These are phyloP conservation scores for Ceratobasidium sp. DNA, from an alignment of 1,284 basidiomycete species.

Conservation along the genomic window DNA sequence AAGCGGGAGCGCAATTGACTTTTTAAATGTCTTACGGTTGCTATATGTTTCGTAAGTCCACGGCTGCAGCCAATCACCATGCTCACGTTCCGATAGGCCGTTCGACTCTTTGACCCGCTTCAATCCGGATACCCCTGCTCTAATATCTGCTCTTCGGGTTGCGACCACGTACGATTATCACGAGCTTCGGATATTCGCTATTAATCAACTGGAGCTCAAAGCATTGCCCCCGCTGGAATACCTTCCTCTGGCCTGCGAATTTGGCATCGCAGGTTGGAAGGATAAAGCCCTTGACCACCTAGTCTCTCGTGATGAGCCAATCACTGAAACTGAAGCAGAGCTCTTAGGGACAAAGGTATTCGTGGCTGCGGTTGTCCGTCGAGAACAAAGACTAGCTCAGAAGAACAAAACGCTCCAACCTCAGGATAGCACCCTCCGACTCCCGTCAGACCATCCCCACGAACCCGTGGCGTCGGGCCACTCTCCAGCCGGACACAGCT, in stretches of 20 bases:
- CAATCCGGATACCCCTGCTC: conserved; percentile 54
- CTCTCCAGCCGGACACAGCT: conserved; percentile 33
- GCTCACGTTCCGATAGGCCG: not conserved
- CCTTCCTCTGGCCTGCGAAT: conserved; percentile 23
- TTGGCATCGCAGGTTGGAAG: not conserved
- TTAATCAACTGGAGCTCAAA: conserved; percentile 59
- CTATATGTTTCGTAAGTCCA: not conserved
- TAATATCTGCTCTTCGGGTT: conserved; percentile 36
- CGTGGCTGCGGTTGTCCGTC: not conserved
- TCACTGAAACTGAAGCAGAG: conserved; percentile 26
- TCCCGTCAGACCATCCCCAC: conserved; percentile 15
- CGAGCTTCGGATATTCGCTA: conserved; percentile 63
- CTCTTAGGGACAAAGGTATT: conserved; percentile 11
- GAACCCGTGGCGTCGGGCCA: conserved; percentile 36
- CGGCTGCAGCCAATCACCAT: too few species aligned
- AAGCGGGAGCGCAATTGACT: not conserved
- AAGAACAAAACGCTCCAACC: not conserved
- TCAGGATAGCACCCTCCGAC: conserved; percentile 17
- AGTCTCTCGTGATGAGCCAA: conserved; percentile 1
- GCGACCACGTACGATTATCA: conserved; percentile 59
- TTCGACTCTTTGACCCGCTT: not conserved
- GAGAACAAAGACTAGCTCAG: not conserved
- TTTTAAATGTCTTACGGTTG: not conserved
- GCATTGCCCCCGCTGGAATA: not conserved
- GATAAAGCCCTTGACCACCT: conserved; percentile 5